Evolutionary conservation across 192 early-diverging fungal species (phyloP).

Genomic region (Lunasporangiospora selenospora): DNA sequence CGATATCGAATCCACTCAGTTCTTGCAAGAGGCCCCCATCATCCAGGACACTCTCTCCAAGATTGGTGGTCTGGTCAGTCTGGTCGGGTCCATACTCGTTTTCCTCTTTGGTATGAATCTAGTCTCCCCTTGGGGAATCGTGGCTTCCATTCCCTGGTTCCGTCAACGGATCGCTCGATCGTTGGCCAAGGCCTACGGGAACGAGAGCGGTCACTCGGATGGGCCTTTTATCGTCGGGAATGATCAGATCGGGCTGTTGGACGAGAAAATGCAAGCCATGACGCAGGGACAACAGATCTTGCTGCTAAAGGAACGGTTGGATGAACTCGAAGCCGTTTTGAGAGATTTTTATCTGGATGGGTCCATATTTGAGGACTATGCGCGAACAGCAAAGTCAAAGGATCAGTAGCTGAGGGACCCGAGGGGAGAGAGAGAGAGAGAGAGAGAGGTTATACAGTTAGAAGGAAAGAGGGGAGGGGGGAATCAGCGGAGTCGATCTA

Average conservation of each 20-base stretch:
- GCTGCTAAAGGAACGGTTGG: constrained; percentile 34
- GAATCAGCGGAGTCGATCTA: too few relatives aligned
- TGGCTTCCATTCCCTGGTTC: constrained; percentile 17
- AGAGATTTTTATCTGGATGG: constrained; percentile 31
- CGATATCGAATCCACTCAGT: not conserved
- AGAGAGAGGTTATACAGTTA: too few relatives aligned
- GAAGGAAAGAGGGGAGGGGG: too few relatives aligned
- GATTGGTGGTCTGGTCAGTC: constrained; percentile 25
- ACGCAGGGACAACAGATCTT: constrained; percentile 4
- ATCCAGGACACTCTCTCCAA: constrained; percentile 26
- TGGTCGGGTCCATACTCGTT: constrained; percentile 16
- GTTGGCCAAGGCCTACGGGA: constrained; percentile 20
- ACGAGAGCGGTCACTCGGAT: constrained; percentile 12
- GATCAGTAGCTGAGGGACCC: too few relatives aligned
- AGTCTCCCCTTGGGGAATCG: constrained; percentile 33
- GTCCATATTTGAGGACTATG: constrained; percentile 21
- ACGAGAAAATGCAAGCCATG: not conserved
- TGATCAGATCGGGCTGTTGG: constrained; percentile 23
- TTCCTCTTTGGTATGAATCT: constrained; percentile 29
- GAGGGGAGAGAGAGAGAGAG: too few relatives aligned
- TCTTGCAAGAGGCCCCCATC: constrained; percentile 9
- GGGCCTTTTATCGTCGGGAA: constrained; percentile 26
- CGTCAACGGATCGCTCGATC: constrained; percentile 17
- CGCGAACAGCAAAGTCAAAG: too few relatives aligned
- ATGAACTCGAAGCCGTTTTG: constrained; percentile 35